phyloP scores from a whole-genome alignment of 2,329 filamentous ascomycete species.

The Hymenotorrendiella dingleyae region DNA sequence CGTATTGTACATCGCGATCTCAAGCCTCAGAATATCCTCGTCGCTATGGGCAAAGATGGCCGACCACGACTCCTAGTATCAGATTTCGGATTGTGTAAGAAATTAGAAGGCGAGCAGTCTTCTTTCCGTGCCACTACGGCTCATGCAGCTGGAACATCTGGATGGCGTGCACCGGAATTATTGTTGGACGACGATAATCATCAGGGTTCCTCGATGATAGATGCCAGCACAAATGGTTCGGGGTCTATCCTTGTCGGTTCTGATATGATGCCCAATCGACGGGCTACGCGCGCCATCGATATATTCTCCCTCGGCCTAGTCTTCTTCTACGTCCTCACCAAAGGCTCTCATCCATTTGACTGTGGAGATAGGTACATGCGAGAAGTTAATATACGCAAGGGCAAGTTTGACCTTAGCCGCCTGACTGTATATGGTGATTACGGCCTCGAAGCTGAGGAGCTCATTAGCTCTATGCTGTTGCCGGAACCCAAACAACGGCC shows the following conservation, averaged over 20 bases:
- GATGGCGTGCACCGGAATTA: conserved; percentile 94
- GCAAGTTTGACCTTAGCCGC: conserved; percentile 64
- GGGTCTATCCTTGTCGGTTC: conserved; percentile 51
- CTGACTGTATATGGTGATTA: conserved; percentile 76
- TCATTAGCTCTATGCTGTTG: conserved; percentile 74
- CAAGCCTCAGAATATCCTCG: conserved; percentile 95
- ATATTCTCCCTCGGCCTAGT: conserved; percentile 96
- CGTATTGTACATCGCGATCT: conserved; percentile 96
- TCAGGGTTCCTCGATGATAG: conserved; percentile 40
- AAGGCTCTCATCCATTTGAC: conserved; percentile 88
- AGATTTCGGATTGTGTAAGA: conserved; percentile 97
- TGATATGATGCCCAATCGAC: conserved; percentile 58
- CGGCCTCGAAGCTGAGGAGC: conserved; percentile 77
- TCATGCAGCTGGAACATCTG: conserved; percentile 86
- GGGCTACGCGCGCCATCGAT: conserved; percentile 92
- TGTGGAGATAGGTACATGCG: conserved; percentile 92
- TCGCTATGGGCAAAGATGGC: conserved; percentile 64
- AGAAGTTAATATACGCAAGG: conserved; percentile 95
- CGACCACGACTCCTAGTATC: conserved; percentile 86
- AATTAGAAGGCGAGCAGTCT: conserved; percentile 87
- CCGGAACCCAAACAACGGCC: conserved; percentile 55
- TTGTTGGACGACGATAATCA: conserved; percentile 71
- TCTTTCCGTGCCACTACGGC: conserved; percentile 93
- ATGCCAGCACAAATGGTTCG: conserved; percentile 51
- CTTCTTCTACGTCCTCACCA: conserved; percentile 98